Conservation (phyloP, 768 basidiomycete genomes). For the Macrolepiota fuliginosa region DNA sequence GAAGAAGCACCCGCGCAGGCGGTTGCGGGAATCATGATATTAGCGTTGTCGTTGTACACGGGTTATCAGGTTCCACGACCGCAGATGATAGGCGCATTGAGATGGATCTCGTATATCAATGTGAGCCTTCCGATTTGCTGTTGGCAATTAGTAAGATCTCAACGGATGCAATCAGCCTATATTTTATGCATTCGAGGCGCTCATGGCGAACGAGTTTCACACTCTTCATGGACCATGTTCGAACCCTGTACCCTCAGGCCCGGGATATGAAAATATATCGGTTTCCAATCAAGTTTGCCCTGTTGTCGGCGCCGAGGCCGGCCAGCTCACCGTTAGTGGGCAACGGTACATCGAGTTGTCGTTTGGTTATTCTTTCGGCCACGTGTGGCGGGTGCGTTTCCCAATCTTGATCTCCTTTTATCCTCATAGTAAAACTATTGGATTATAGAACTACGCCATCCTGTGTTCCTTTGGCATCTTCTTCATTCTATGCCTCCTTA, state of each 20-base stretch:
- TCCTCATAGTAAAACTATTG: background rate
- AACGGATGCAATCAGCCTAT: slow-evolving; percentile 43
- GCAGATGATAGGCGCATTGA: slow-evolving; percentile 65
- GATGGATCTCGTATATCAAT: slow-evolving; percentile 67
- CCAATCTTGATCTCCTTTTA: background rate
- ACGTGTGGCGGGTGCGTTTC: slow-evolving; percentile 42
- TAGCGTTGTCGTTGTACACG: slow-evolving; percentile 29
- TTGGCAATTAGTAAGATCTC: background rate
- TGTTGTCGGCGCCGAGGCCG: slow-evolving; percentile 61
- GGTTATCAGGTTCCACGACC: slow-evolving; percentile 51
- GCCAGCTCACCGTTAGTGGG: slow-evolving; percentile 61
- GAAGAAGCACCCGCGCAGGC: slow-evolving; percentile 62
- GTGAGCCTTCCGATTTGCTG: slow-evolving; percentile 27
- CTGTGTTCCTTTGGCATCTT: slow-evolving; percentile 59
- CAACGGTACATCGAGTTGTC: slow-evolving; percentile 45
- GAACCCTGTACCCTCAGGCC: slow-evolving; percentile 56
- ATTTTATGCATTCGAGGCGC: slow-evolving; percentile 69
- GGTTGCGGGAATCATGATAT: slow-evolving; percentile 42
- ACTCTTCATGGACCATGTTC: slow-evolving; percentile 62
- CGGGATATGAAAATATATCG: slow-evolving; percentile 55
- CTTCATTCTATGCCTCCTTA: slow-evolving; percentile 55
- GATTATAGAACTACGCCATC: slow-evolving; percentile 66
- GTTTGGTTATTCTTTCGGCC: slow-evolving; percentile 43
- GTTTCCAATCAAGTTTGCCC: slow-evolving; percentile 76
- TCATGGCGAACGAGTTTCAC: slow-evolving; percentile 83